Conservation (phyloP, 805 yeast genomes). For the Wickerhamomyces subpelliculosus region DNA sequence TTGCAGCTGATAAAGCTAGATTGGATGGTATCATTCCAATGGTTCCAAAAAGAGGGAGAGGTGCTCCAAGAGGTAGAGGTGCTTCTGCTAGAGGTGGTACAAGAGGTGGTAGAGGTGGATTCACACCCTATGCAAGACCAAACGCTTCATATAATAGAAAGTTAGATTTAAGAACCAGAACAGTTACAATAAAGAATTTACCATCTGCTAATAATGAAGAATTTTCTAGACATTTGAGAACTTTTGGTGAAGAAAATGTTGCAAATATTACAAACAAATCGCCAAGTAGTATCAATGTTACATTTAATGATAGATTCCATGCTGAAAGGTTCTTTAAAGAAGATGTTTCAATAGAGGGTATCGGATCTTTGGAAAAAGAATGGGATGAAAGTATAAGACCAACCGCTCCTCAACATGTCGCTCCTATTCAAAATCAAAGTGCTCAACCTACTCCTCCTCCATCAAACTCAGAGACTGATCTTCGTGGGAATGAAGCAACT, state of each 20-base stretch:
- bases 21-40: conserved; percentile 6
- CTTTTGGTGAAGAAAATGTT: conserved; percentile 11
- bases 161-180: conserved; percentile 19
- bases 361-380: conserved; percentile 6
- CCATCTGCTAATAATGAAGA: conserved; percentile 9
- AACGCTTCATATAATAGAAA: conserved; percentile 3
- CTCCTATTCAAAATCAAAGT: too few relatives aligned
- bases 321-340: conserved; percentile 19
- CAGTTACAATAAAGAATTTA: conserved; percentile 14
- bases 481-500: background rate
- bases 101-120: conserved; percentile 2
- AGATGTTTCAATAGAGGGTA: conserved; percentile 3
- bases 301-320: conserved; percentile 15
- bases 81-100: conserved; percentile 7
- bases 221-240: conserved; percentile 9
- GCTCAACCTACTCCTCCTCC: background rate
- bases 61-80: conserved; percentile 6
- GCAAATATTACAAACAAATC: conserved; percentile 3
- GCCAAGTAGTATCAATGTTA: conserved; percentile 9
- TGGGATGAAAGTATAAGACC: conserved; percentile 18
- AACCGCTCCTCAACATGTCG: background rate
- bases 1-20: conserved; percentile 15
- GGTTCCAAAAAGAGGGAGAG: conserved; percentile 6
- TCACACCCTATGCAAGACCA: conserved; percentile 15
- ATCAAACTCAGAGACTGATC: background rate